Percentiles rank a stretch among this genome's conserved stretches.
Evolutionary conservation across 768 basidiomycete species (phyloP).

Genomic region (Psilocybe subaeruginosa): DNA sequence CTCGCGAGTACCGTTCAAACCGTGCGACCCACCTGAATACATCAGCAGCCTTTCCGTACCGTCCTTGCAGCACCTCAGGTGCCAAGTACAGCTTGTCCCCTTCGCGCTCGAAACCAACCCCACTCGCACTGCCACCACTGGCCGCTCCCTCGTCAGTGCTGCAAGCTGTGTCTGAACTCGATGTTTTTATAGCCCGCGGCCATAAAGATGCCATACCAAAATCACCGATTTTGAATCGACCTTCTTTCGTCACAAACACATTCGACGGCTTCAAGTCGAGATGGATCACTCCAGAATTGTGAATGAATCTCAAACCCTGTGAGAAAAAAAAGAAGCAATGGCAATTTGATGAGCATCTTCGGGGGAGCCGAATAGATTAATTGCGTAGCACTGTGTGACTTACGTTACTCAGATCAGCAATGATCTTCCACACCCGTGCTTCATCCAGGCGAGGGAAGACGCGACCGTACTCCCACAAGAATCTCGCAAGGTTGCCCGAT

Average conservation of each 20-base stretch:
- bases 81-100: constrained; percentile 98
- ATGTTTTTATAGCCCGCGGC: constrained; percentile 46
- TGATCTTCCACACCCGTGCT: constrained; percentile 93
- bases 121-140: constrained; percentile 28
- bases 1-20: constrained; percentile 30
- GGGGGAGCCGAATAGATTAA: constrained; percentile 32
- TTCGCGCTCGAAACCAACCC: constrained; percentile 82
- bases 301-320: constrained; percentile 88
- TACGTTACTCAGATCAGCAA: constrained; percentile 88
- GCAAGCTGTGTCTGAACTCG: constrained; percentile 14
- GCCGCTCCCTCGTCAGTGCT: neutral
- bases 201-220: constrained; percentile 98
- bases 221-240: constrained; percentile 95
- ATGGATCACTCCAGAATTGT: constrained; percentile 87
- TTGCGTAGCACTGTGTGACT: constrained; percentile 41
- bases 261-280: constrained; percentile 98
- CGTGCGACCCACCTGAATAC: constrained; percentile 83
- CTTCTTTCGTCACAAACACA: constrained; percentile 86
- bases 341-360: constrained; percentile 12
- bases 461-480: constrained; percentile 91
- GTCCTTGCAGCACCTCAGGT: constrained; percentile 91
- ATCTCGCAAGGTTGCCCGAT: constrained; percentile 87
- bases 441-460: constrained; percentile 87
- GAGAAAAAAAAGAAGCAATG: constrained; percentile 10
- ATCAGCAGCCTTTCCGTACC: constrained; percentile 93